Conservation (phyloP, 23 red algal genomes). For the Agarophyton chilense region DNA sequence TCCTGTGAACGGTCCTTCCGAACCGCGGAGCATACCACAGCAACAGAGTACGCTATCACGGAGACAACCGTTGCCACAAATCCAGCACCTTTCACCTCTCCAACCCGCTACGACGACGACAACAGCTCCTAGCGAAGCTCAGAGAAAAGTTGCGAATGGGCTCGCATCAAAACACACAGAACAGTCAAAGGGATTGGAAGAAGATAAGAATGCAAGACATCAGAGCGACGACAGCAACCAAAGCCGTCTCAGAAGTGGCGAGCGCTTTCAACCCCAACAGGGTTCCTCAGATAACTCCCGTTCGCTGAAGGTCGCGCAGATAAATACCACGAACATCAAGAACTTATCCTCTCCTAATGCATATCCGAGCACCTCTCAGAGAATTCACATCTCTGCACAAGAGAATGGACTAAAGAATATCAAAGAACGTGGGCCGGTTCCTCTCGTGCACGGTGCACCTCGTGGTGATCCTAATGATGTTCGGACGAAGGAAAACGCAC, state of each 20-base stretch:
- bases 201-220: neutral
- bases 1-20: neutral
- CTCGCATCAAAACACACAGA: neutral
- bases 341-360: neutral
- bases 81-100: neutral
- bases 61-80: constrained; percentile 22
- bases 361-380: neutral
- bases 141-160: neutral
- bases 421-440: neutral
- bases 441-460: neutral
- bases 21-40: neutral
- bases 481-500: neutral
- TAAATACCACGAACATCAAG: neutral
- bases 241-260: neutral
- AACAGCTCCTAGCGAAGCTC: neutral
- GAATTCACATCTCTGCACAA: neutral
- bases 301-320: neutral
- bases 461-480: neutral
- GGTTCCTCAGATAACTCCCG: neutral
- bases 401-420: neutral
- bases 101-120: neutral
- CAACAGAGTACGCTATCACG: neutral
- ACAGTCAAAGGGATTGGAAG: neutral
- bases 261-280: neutral
- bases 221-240: neutral